A percentile compares a stretch with the other conserved stretches of the same genome.
phyloP scores from a whole-genome alignment of 768 basidiomycete genomes.

The Mycena venus region DNA sequence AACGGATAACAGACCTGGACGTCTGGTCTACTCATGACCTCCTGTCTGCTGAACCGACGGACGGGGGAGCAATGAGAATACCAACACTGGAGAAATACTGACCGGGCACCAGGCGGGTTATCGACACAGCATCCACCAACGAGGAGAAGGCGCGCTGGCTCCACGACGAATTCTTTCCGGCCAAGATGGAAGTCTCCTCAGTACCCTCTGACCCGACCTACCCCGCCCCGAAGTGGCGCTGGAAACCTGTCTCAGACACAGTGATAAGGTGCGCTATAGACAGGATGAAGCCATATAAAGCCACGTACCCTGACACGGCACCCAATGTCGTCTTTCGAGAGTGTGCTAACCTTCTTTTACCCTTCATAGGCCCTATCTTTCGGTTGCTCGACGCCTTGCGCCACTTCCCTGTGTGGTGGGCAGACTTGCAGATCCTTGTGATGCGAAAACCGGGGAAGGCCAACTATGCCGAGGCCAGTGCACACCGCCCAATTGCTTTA shows the following conservation, averaged over 20 bases:
- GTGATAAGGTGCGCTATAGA: conserved; percentile 41
- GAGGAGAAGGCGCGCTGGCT: conserved; percentile 39
- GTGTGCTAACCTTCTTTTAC: conserved; percentile 36
- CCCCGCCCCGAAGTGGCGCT: conserved; percentile 38
- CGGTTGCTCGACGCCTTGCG: conserved; percentile 39
- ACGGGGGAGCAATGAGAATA: conserved; percentile 41
- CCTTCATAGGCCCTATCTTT: conserved; percentile 43
- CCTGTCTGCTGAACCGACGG: conserved; percentile 40
- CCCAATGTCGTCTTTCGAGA: conserved; percentile 49
- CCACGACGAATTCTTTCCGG: conserved; percentile 44
- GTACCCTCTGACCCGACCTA: conserved; percentile 36
- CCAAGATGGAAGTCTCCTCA: background rate
- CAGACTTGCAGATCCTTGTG: conserved; percentile 42
- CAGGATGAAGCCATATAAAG: conserved; percentile 51
- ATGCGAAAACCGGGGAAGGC: conserved; percentile 51
- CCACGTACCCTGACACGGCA: conserved; percentile 37
- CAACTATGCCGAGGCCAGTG: conserved; percentile 47
- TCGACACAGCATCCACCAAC: conserved; percentile 29
- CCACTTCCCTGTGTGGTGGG: conserved; percentile 38
- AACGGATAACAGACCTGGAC: conserved; percentile 2
- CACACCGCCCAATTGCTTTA: conserved; percentile 55
- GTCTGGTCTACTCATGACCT: background rate
- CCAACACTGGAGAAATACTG: conserved; percentile 37
- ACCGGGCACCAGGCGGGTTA: too few species aligned
- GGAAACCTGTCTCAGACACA: conserved; percentile 35